Conservation (phyloP, 202 grass and related monocot genomes). For the Panicum virgatum region DNA sequence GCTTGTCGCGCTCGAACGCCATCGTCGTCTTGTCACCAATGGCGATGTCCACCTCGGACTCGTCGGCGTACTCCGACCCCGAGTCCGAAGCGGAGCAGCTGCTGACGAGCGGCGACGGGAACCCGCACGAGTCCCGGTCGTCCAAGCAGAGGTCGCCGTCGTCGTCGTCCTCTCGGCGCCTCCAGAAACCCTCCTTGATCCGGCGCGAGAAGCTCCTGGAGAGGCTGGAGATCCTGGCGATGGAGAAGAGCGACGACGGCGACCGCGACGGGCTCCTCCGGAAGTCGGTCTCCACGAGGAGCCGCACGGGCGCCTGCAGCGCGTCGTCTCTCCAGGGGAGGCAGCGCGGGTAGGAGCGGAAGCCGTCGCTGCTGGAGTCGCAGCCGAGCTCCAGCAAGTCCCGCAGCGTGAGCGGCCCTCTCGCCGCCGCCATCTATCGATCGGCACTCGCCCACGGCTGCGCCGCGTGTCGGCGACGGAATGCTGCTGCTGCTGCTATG, state of each 20-base stretch:
- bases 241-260: constrained; percentile 26
- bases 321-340: background rate
- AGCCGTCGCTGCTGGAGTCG: constrained; percentile 70
- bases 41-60: background rate
- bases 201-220: constrained; percentile 65
- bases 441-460: no score
- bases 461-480: no score
- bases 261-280: constrained; percentile 46
- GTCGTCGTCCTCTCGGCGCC: constrained; percentile 24
- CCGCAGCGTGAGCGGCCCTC: constrained; percentile 63
- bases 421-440: background rate
- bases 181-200: constrained; percentile 56
- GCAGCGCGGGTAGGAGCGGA: constrained; percentile 64
- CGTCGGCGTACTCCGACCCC: constrained; percentile 24
- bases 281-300: constrained; percentile 48
- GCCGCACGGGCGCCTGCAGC: constrained; percentile 21
- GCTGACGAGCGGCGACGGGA: constrained; percentile 72
- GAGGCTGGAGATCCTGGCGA: constrained; percentile 54
- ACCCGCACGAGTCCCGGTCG: constrained; percentile 37
- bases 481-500: background rate
- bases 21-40: background rate
- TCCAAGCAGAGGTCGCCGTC: constrained; percentile 8
- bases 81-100: constrained; percentile 53
- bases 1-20: background rate
- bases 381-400: constrained; percentile 69